Conservation (phyloP, 2,329 filamentous ascomycete genomes). For the Talaromyces sp. region DNA sequence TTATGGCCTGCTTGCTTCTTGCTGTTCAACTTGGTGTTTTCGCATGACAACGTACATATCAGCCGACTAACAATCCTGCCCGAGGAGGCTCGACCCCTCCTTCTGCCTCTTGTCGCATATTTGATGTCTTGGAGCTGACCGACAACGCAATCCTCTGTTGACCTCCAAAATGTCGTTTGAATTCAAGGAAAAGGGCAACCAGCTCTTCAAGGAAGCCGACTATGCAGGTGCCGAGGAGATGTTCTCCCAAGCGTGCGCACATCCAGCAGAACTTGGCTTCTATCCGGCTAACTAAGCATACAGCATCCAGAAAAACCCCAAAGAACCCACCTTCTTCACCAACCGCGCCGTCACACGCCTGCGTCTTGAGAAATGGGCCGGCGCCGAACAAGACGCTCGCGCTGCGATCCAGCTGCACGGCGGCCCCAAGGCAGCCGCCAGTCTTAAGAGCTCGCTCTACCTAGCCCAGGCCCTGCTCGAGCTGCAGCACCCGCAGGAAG, state of each 20-base stretch:
- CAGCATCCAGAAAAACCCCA: constrained; percentile 72
- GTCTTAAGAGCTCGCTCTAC: constrained; percentile 80
- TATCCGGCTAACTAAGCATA: neutral
- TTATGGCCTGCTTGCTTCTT: neutral
- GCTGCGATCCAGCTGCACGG: constrained; percentile 64
- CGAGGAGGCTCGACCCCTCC: neutral
- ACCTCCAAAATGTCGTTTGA: constrained; percentile 20
- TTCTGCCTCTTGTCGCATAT: neutral
- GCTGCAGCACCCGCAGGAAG: constrained; percentile 66
- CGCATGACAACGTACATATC: neutral
- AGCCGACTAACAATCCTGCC: neutral
- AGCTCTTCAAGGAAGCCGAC: constrained; percentile 41
- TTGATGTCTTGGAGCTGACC: neutral
- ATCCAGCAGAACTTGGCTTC: neutral
- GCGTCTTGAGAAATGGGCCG: constrained; percentile 67
- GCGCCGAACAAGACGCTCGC: constrained; percentile 71
- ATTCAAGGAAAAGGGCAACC: constrained; percentile 41
- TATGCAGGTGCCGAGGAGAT: constrained; percentile 42
- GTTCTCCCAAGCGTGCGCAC: constrained; percentile 42
- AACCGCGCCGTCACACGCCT: constrained; percentile 83
- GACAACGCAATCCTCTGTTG: neutral
- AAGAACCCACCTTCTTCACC: constrained; percentile 75
- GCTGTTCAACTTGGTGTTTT: neutral
- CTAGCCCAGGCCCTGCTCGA: constrained; percentile 78
- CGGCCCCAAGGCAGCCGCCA: constrained; percentile 42